phyloP scores from a whole-genome alignment of 1,284 basidiomycete species.

The Ustilago trichophora region DNA sequence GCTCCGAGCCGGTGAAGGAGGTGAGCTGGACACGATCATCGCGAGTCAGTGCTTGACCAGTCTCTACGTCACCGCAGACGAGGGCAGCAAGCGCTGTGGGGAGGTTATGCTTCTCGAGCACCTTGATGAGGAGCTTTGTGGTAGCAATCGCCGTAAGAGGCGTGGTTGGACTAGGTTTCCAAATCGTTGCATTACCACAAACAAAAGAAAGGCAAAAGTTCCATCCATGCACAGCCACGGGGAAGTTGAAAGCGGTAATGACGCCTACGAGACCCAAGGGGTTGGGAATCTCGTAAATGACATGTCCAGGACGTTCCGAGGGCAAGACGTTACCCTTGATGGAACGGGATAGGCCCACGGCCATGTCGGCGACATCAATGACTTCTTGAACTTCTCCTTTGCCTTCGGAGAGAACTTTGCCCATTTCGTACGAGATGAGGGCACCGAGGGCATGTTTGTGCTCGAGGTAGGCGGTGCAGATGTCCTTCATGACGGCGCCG shows the following conservation, averaged over 20 bases:
- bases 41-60: slow-evolving; percentile 80
- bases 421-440: slow-evolving; percentile 79
- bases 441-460: slow-evolving; percentile 86
- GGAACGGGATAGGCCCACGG: slow-evolving; percentile 85
- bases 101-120: slow-evolving; percentile 82
- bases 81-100: slow-evolving; percentile 84
- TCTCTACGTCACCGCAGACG: slow-evolving; percentile 82
- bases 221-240: slow-evolving; percentile 77
- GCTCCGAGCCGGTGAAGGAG: slow-evolving; percentile 92
- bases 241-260: slow-evolving; percentile 91
- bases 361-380: slow-evolving; percentile 86
- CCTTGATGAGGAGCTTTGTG: slow-evolving; percentile 80
- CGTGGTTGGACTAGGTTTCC: slow-evolving; percentile 92
- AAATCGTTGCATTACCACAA: slow-evolving; percentile 90
- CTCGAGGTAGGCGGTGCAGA: slow-evolving; percentile 79
- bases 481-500: slow-evolving; percentile 87
- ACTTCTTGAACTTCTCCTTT: slow-evolving; percentile 93
- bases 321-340: slow-evolving; percentile 72
- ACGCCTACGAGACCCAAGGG: slow-evolving; percentile 92
- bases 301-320: slow-evolving; percentile 51
- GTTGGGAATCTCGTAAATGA: slow-evolving; percentile 74
- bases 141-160: slow-evolving; percentile 84
- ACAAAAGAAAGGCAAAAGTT: slow-evolving; percentile 88
- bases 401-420: slow-evolving; percentile 90
- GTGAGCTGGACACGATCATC: slow-evolving; percentile 76